Percentiles rank a stretch among this genome's conserved stretches.
Evolutionary conservation across 495 filamentous ascomycete species (phyloP).

Genomic region (Aspergillus hancockii): DNA sequence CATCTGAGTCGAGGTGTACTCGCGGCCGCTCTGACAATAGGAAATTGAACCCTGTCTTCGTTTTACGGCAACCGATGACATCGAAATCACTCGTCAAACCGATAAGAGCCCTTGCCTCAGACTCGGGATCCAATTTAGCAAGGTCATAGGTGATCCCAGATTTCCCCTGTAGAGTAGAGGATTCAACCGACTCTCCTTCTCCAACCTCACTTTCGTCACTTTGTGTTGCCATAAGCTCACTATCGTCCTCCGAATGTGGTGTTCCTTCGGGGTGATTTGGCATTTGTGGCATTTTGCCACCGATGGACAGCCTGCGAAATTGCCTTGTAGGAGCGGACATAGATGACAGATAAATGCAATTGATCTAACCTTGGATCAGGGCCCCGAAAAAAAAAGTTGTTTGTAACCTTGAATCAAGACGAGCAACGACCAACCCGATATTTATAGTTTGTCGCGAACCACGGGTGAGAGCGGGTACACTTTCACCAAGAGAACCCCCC

Average conservation of each 20-base stretch:
- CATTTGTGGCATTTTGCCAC: conserved; percentile 32
- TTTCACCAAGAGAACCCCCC: conserved; percentile 21
- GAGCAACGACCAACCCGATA: conserved; percentile 21
- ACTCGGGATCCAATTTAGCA: conserved; percentile 33
- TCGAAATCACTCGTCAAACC: conserved; percentile 39
- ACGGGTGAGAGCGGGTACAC: conserved; percentile 42
- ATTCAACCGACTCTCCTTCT: conserved; percentile 22
- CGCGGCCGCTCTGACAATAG: conserved; percentile 35
- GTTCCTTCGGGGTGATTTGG: conserved; percentile 26
- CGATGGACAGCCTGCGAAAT: conserved; percentile 42
- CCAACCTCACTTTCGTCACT: conserved; percentile 24
- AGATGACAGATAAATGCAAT: conserved; percentile 1
- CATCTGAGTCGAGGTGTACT: conserved; percentile 31
- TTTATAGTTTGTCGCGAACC: conserved; percentile 43
- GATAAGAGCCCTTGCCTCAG: conserved; percentile 37
- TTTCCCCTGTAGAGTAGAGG: conserved; percentile 29
- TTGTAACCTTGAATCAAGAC: conserved; percentile 5
- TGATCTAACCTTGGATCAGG: background rate
- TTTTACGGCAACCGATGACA: conserved; percentile 36
- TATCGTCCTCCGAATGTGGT: conserved; percentile 16
- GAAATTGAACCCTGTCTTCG: conserved; percentile 37
- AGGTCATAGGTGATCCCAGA: conserved; percentile 50
- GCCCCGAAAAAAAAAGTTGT: background rate
- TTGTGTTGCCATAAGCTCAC: conserved; percentile 3
- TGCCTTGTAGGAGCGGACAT: conserved; percentile 47